Conservation (phyloP, 768 basidiomycete species). For the Calocybe cyanea region DNA sequence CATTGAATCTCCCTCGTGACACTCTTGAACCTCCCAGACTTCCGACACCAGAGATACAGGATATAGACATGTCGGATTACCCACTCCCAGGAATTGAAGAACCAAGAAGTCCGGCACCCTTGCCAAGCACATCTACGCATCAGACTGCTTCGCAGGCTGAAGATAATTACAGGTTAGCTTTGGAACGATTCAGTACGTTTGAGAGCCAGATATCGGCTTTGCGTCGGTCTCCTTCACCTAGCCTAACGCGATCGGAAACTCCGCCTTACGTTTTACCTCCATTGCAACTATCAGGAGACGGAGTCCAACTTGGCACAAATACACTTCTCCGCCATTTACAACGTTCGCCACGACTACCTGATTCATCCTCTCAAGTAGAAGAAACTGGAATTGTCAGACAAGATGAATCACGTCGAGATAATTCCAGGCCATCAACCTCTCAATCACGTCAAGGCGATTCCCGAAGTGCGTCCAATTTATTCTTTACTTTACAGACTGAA, state of each 20-base stretch:
- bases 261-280: slow-evolving; percentile 34
- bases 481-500: background rate
- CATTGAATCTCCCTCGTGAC: slow-evolving; percentile 11
- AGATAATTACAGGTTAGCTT: slow-evolving; percentile 37
- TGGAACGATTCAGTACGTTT: slow-evolving; percentile 52
- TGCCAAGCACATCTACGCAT: slow-evolving; percentile 5
- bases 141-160: slow-evolving; percentile 19
- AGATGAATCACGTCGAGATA: slow-evolving; percentile 1
- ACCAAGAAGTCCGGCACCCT: slow-evolving; percentile 3
- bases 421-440: slow-evolving; percentile 10
- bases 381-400: slow-evolving; percentile 7
- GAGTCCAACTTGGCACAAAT: slow-evolving; percentile 11
- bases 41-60: slow-evolving; percentile 43
- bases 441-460: slow-evolving; percentile 3
- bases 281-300: slow-evolving; percentile 24
- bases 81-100: slow-evolving; percentile 21
- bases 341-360: slow-evolving; percentile 19
- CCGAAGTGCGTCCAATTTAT: slow-evolving; percentile 6
- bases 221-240: slow-evolving; percentile 33
- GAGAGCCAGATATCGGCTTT: slow-evolving; percentile 50
- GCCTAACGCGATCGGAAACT: slow-evolving; percentile 19
- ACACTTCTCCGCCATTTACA: slow-evolving; percentile 21
- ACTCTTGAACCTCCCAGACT: slow-evolving; percentile 33
- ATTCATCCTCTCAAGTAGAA: slow-evolving; percentile 8
- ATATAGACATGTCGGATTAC: slow-evolving; percentile 50